Evolutionary conservation across 1,139 yeast species (phyloP).

Genomic region (Geotrichum macrosporum): DNA sequence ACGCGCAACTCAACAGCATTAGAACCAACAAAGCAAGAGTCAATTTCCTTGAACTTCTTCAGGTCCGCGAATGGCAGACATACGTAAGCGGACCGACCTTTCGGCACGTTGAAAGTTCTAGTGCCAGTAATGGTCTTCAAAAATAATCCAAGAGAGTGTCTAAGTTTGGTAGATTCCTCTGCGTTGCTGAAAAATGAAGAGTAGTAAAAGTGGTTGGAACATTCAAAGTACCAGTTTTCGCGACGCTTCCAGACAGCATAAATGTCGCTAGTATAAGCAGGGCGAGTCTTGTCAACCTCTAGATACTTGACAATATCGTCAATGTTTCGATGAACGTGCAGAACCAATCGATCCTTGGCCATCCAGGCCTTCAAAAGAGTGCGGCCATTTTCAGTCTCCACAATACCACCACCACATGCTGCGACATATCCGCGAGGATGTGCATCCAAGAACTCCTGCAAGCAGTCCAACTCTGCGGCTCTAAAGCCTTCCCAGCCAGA

Average conservation of each 20-base stretch:
- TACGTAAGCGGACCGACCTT: conserved; percentile 61
- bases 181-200: conserved; percentile 57
- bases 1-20: conserved; percentile 82
- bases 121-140: conserved; percentile 62
- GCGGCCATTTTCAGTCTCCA: conserved; percentile 71
- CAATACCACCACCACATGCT: conserved; percentile 97
- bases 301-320: conserved; percentile 74
- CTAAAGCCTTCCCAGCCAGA: conserved; percentile 90
- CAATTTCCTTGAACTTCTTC: conserved; percentile 47
- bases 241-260: conserved; percentile 79
- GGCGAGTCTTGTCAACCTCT: conserved; percentile 73
- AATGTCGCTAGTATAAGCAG: conserved; percentile 75
- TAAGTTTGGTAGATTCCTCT: conserved; percentile 54
- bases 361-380: conserved; percentile 53
- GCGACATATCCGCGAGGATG: conserved; percentile 60
- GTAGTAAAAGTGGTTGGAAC: conserved; percentile 74
- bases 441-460: conserved; percentile 48
- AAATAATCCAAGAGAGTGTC: conserved; percentile 56
- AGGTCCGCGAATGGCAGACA: conserved; percentile 59
- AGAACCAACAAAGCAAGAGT: conserved; percentile 50
- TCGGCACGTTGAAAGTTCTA: conserved; percentile 44
- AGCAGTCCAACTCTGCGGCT: conserved; percentile 55
- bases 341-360: conserved; percentile 63
- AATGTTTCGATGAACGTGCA: conserved; percentile 86
- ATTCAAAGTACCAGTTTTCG: conserved; percentile 71